Conservation (phyloP, 768 basidiomycete species). For the Rhodosporidiobolus sp. region DNA sequence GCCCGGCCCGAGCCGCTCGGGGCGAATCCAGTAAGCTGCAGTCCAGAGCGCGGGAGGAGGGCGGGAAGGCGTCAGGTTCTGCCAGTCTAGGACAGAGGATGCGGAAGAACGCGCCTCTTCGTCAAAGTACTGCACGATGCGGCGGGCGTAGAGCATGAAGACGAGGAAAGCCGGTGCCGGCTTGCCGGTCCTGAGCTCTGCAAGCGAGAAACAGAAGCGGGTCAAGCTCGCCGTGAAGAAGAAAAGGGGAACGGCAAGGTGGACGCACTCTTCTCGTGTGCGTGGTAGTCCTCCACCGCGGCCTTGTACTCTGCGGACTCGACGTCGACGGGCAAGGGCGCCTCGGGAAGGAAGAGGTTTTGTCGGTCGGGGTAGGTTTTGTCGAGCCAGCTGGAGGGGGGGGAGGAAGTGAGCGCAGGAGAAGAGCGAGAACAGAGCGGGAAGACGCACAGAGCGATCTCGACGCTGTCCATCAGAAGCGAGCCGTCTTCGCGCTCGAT, state of each 20-base stretch:
- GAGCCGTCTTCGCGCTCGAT: conserved; percentile 11
- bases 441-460: conserved; percentile 22
- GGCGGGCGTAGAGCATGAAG: conserved; percentile 6
- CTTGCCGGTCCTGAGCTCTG: background rate
- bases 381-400: conserved; percentile 15
- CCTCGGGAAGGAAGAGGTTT: conserved; percentile 26
- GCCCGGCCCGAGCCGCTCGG: background rate
- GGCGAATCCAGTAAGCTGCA: background rate
- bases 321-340: background rate
- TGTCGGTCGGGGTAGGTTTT: conserved; percentile 10
- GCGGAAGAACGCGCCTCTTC: background rate
- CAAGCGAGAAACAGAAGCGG: background rate
- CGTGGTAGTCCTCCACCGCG: background rate
- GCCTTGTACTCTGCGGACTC: background rate
- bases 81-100: fast-evolving
- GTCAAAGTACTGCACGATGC: conserved; percentile 5
- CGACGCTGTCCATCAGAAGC: conserved; percentile 21
- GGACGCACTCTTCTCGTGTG: background rate
- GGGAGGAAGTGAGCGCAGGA: background rate
- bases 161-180: background rate
- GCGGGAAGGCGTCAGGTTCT: background rate
- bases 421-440: no score
- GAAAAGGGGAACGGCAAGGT: no score
- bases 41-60: background rate
- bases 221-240: no score